These are phyloP conservation scores for Lipomyces yarrowii DNA, from an alignment of 1,139 yeast genomes.

Conservation along the genomic window DNA sequence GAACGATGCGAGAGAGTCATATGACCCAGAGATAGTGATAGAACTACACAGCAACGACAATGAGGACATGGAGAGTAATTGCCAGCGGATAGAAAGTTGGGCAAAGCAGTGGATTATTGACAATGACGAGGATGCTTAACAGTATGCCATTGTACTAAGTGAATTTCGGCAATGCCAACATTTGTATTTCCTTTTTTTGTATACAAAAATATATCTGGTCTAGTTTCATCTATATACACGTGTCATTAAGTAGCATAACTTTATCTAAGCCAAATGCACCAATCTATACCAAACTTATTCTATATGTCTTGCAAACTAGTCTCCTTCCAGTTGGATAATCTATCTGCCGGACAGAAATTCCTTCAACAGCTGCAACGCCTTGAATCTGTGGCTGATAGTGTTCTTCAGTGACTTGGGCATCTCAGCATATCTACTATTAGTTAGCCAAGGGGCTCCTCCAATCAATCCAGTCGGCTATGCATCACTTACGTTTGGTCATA, in stretches of 20 bases:
- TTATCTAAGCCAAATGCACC: neutral
- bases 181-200: neutral
- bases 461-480: neutral
- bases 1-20: conserved; percentile 84
- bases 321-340: neutral
- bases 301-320: neutral
- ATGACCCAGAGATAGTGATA: conserved; percentile 77
- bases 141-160: neutral
- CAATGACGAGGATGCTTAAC: conserved; percentile 13
- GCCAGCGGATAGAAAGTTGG: conserved; percentile 77
- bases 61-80: conserved; percentile 79
- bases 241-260: neutral
- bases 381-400: conserved; percentile 80
- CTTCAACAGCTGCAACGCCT: conserved; percentile 74
- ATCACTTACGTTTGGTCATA: conserved; percentile 54
- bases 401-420: conserved; percentile 78
- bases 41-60: conserved; percentile 71
- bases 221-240: neutral
- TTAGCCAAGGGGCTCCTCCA: neutral
- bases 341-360: conserved; percentile 49
- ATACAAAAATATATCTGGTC: neutral
- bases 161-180: neutral
- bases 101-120: conserved; percentile 60
- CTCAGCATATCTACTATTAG: conserved; percentile 65
- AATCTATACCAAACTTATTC: neutral